Percentiles rank a stretch among this genome's conserved stretches.
phyloP scores from a whole-genome alignment of 371 early-diverging fungal genomes.

The Quaeritorhiza haematococci region DNA sequence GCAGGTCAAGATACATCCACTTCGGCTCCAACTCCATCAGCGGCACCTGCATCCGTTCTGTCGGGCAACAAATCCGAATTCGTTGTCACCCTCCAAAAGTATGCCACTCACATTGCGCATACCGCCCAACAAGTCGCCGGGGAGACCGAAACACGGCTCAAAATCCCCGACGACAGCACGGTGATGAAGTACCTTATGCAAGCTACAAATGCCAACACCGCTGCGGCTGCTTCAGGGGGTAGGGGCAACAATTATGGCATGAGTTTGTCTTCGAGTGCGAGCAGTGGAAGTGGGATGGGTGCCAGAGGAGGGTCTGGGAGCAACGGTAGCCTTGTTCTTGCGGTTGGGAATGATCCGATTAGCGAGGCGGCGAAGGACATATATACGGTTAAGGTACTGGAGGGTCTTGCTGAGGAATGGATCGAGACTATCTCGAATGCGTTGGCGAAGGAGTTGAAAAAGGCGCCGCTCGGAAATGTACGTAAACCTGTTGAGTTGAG shows the following conservation, averaged over 20 bases:
- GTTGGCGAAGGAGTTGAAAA: slow-evolving; percentile 39
- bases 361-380: slow-evolving; percentile 29
- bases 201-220: slow-evolving; percentile 16
- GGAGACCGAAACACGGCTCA: slow-evolving; percentile 41
- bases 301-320: no score
- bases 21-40: slow-evolving; percentile 5
- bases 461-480: slow-evolving; percentile 45
- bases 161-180: slow-evolving; percentile 39
- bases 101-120: slow-evolving; percentile 43
- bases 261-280: no score
- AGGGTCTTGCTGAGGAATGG: slow-evolving; percentile 49
- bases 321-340: no score
- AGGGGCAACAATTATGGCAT: no score
- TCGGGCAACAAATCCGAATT: slow-evolving; percentile 34
- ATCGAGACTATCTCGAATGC: slow-evolving; percentile 38
- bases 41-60: background rate
- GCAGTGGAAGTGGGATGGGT: no score
- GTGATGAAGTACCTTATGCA: no score
- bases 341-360: slow-evolving; percentile 7
- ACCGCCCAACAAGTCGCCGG: slow-evolving; percentile 52
- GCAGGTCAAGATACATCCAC: slow-evolving; percentile 1
- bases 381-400: slow-evolving; percentile 24
- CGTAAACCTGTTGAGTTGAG: no score
- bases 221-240: no score
- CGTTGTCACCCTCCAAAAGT: slow-evolving; percentile 39